These are phyloP conservation scores for Exsudoporus frostii DNA, from an alignment of 768 basidiomycete species.

Conservation along the genomic window DNA sequence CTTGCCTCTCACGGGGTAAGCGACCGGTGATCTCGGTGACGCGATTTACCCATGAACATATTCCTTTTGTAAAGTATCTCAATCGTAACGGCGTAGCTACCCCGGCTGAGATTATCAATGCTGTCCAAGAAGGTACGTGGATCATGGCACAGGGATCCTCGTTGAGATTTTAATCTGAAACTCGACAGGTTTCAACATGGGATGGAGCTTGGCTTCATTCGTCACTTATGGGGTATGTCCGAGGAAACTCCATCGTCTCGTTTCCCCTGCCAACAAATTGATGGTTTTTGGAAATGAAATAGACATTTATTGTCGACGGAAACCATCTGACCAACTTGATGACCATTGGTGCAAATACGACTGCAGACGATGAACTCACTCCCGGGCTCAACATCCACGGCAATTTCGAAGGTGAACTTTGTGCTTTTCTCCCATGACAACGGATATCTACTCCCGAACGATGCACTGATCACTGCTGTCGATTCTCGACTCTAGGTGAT, in stretches of 20 bases:
- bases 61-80: conserved; percentile 14
- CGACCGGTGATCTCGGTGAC: neutral
- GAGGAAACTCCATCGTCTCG: neutral
- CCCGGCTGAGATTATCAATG: conserved; percentile 22
- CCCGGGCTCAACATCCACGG: conserved; percentile 22
- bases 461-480: neutral
- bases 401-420: conserved; percentile 20
- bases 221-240: conserved; percentile 20
- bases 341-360: conserved; percentile 24
- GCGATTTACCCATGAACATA: neutral
- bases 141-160: too few relatives aligned
- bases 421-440: neutral
- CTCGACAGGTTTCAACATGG: conserved; percentile 24
- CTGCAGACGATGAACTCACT: conserved; percentile 4
- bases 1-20: conserved; percentile 26
- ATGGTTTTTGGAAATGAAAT: neutral
- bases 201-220: conserved; percentile 18
- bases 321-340: conserved; percentile 30
- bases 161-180: neutral
- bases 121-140: conserved; percentile 19
- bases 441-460: neutral
- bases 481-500: conserved; percentile 14
- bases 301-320: conserved; percentile 26
- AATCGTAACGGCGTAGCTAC: conserved; percentile 18
- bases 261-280: neutral